A percentile compares a stretch with the other conserved stretches of the same genome.
Evolutionary conservation across 2,329 filamentous ascomycete genomes (phyloP).

Genomic region (Fonsecaea monophora): DNA sequence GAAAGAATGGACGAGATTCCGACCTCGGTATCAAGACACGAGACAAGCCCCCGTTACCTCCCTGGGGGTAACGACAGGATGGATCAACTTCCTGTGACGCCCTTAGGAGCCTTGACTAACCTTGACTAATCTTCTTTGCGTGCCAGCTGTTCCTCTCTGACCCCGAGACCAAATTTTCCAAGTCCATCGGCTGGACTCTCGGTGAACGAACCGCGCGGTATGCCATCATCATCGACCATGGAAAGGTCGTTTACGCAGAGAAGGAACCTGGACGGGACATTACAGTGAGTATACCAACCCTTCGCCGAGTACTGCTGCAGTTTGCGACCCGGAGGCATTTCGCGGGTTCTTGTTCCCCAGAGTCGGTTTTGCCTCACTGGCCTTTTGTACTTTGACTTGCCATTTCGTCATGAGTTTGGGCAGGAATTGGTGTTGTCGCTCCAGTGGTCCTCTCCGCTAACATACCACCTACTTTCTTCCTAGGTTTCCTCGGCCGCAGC

Average conservation of each 20-base stretch:
- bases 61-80: not conserved
- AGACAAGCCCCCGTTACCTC: not conserved
- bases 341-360: not conserved
- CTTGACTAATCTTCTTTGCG: not conserved
- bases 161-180: slow-evolving; percentile 73
- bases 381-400: not conserved
- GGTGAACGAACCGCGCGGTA: slow-evolving; percentile 79
- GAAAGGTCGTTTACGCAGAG: slow-evolving; percentile 81
- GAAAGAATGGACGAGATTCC: too few species aligned
- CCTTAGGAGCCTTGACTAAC: not conserved
- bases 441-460: not conserved
- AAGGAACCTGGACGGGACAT: slow-evolving; percentile 61
- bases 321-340: not conserved
- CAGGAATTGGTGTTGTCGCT: not conserved
- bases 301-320: not conserved
- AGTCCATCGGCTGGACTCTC: slow-evolving; percentile 76
- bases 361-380: not conserved
- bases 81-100: not conserved
- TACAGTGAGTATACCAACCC: slow-evolving; percentile 37
- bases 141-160: slow-evolving; percentile 77
- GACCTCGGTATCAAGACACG: not conserved
- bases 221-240: slow-evolving; percentile 81
- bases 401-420: not conserved
- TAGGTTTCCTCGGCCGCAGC: slow-evolving; percentile 50
- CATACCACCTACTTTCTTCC: not conserved